These are phyloP conservation scores for Lasiodiplodia sp. DNA, from an alignment of 2,329 filamentous ascomycete genomes.

Conservation along the genomic window DNA sequence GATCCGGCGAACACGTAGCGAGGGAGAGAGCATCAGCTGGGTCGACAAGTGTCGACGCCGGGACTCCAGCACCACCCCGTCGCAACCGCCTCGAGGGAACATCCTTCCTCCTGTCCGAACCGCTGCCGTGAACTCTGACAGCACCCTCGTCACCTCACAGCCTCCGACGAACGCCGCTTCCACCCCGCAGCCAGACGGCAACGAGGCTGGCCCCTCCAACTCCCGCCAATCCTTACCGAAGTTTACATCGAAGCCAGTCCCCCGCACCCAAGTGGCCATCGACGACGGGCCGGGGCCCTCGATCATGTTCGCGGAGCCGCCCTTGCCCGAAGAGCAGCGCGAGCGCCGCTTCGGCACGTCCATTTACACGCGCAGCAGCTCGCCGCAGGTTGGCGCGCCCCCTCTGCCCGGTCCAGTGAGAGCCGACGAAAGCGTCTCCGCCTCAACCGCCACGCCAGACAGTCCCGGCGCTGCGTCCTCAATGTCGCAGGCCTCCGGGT, in stretches of 20 bases:
- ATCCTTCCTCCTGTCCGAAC: neutral
- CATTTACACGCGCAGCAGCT: conserved; percentile 25
- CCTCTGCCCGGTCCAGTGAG: neutral
- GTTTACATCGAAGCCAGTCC: conserved; percentile 77
- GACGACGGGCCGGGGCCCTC: conserved; percentile 72
- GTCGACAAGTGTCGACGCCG: neutral
- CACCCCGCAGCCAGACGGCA: neutral
- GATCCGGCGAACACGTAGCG: conserved; percentile 11
- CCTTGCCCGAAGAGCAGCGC: conserved; percentile 32
- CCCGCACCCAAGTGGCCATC: conserved; percentile 70
- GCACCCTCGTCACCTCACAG: conserved; percentile 10
- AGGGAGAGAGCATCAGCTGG: neutral
- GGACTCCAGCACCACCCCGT: neutral
- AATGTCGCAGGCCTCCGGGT: conserved; percentile 48
- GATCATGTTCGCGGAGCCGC: conserved; percentile 72
- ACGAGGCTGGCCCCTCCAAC: conserved; percentile 55
- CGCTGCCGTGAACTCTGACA: neutral
- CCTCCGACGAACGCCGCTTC: neutral
- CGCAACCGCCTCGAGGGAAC: neutral
- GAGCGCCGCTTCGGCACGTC: conserved; percentile 1
- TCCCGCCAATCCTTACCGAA: conserved; percentile 65
- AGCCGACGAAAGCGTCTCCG: neutral
- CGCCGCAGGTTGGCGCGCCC: neutral
- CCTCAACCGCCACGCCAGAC: conserved; percentile 15
- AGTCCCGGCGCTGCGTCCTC: neutral